Percentiles rank a stretch among this genome's conserved stretches.
Evolutionary conservation across 163 green algal genomes (phyloP).

Genomic region (Scenedesmus sp.): DNA sequence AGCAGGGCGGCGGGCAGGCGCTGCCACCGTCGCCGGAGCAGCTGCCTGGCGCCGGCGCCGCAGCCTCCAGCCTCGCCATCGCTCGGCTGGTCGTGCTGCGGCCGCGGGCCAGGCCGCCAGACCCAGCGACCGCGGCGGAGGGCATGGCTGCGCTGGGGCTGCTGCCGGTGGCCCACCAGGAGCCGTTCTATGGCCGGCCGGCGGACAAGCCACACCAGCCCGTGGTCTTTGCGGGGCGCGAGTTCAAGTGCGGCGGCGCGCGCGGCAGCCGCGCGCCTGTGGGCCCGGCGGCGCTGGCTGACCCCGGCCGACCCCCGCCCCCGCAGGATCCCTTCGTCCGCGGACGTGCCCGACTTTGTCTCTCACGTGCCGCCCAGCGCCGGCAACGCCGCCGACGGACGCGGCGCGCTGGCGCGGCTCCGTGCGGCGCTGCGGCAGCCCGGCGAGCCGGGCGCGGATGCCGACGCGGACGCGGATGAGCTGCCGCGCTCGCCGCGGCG

Average conservation of each 20-base stretch:
- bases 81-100: constrained; percentile 24
- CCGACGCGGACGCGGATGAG: no score
- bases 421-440: constrained; percentile 15
- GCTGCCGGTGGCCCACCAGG: constrained; percentile 50
- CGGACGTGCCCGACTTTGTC: constrained; percentile 20
- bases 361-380: not conserved
- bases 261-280: no score
- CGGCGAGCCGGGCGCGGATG: not conserved
- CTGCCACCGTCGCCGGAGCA: constrained; percentile 4
- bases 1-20: not conserved
- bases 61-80: no score
- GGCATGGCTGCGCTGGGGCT: constrained; percentile 43
- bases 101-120: not conserved
- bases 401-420: not conserved
- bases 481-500: constrained; percentile 6
- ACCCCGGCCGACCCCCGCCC: no score
- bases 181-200: constrained; percentile 70
- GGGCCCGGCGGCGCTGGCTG: no score
- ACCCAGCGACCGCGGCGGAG: not conserved
- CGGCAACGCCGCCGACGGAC: not conserved
- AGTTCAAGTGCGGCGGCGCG: constrained; percentile 51
- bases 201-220: constrained; percentile 58
- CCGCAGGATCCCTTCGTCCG: constrained; percentile 18
- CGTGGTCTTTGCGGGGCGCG: constrained; percentile 60
- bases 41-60: no score